phyloP scores from a whole-genome alignment of 2,329 filamentous ascomycete genomes.

The Colletotrichum sp. region DNA sequence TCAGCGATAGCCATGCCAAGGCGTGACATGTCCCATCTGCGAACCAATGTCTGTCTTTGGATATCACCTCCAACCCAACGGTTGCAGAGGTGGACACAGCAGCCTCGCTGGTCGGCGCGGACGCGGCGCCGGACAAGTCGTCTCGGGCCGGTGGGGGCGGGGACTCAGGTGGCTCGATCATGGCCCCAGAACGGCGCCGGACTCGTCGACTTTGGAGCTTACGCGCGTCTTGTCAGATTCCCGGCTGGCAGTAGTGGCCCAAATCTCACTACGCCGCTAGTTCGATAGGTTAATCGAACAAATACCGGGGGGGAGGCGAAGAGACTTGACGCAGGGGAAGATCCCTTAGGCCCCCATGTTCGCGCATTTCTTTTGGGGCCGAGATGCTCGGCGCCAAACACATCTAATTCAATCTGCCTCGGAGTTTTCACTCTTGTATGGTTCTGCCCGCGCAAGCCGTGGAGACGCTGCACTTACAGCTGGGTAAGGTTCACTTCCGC shows the following conservation, averaged over 20 bases:
- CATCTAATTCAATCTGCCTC: background rate
- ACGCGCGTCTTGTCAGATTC: background rate
- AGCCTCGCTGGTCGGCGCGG: background rate
- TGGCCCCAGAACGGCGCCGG: constrained; percentile 12
- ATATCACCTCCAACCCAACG: background rate
- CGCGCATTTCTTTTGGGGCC: background rate
- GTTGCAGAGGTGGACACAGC: background rate
- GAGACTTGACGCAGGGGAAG: background rate
- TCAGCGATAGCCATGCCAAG: background rate
- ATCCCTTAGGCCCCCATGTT: background rate
- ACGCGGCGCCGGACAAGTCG: background rate
- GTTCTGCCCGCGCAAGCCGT: background rate
- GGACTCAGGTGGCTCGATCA: background rate
- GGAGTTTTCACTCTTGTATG: background rate
- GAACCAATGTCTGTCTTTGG: background rate
- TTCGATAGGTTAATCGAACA: background rate
- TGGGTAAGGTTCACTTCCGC: background rate
- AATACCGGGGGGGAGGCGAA: background rate
- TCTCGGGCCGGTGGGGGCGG: constrained; percentile 13
- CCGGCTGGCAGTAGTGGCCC: background rate
- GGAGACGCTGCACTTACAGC: background rate
- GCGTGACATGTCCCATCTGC: background rate
- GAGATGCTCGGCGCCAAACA: constrained; percentile 3
- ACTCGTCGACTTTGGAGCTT: background rate
- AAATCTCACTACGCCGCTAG: background rate